Conservation (phyloP, 1,139 yeast genomes). For the Saccharomyces hybrid region DNA sequence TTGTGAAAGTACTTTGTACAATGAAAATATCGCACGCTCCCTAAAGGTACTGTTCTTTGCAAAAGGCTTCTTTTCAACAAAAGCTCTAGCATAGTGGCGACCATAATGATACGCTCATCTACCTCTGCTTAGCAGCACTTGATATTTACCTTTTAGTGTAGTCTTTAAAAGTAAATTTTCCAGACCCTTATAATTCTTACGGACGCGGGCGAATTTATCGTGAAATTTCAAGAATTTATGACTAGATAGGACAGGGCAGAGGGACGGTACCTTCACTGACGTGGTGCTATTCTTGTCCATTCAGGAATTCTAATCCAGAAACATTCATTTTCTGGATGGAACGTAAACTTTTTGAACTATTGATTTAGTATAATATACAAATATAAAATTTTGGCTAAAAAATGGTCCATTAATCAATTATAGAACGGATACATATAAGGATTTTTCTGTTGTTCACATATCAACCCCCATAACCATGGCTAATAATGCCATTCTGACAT, state of each 20-base stretch:
- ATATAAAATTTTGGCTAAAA: not conserved
- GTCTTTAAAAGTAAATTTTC: not conserved
- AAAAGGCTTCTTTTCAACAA: not conserved
- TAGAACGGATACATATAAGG: not conserved
- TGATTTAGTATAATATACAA: not conserved
- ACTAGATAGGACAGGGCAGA: not conserved
- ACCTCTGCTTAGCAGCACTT: not conserved
- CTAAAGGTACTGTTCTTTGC: not conserved
- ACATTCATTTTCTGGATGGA: not conserved
- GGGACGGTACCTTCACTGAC: not conserved
- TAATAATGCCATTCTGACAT: slow-evolving; percentile 95
- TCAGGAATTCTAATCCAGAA: not conserved
- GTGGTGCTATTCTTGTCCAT: not conserved
- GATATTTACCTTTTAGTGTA: not conserved
- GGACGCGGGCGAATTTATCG: not conserved
- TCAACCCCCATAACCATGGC: slow-evolving; percentile 96
- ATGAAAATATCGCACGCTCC: not conserved
- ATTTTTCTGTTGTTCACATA: slow-evolving; percentile 25
- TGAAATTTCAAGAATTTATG: not conserved
- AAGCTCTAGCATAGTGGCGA: not conserved
- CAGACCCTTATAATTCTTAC: not conserved
- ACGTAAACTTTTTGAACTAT: not conserved
- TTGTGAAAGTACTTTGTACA: not conserved
- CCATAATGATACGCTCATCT: not conserved
- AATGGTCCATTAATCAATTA: not conserved